These are phyloP conservation scores for Acanthamoeba divionensis DNA, from an alignment of 208 protist species.

Conservation along the genomic window DNA sequence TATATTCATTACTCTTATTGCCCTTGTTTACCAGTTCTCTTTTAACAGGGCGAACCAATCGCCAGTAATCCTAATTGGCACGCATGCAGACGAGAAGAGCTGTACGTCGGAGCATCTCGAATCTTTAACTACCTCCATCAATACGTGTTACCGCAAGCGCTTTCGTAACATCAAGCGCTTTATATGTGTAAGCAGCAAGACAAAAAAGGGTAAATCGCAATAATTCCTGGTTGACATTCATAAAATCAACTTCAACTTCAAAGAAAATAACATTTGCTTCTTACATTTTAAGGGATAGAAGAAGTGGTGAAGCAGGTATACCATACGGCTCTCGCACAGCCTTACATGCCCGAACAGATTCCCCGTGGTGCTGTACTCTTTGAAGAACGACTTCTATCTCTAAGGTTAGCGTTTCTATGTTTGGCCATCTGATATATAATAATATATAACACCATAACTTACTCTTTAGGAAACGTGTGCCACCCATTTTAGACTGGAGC, in stretches of 20 bases:
- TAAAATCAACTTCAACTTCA: too few species aligned
- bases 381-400: neutral
- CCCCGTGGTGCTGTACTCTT: slow-evolving; percentile 23
- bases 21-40: neutral
- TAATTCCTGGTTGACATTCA: too few species aligned
- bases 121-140: too few species aligned
- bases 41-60: neutral
- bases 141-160: too few species aligned
- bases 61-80: slow-evolving; percentile 17
- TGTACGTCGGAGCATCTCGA: slow-evolving; percentile 2
- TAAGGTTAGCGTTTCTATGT: neutral
- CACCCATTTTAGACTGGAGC: slow-evolving; percentile 43
- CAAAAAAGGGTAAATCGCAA: too few species aligned
- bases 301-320: neutral
- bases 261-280: too few species aligned
- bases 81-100: neutral
- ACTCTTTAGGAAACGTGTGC: slow-evolving; percentile 4
- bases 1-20: too few species aligned
- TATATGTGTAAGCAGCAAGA: too few species aligned
- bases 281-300: slow-evolving; percentile 1
- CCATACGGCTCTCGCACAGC: neutral
- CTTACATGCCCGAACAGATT: slow-evolving; percentile 36
- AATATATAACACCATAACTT: too few species aligned
- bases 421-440: too few species aligned
- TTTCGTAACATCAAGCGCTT: too few species aligned